phyloP scores from a whole-genome alignment of 306 rosid genomes.

The Begonia loranthoides region DNA sequence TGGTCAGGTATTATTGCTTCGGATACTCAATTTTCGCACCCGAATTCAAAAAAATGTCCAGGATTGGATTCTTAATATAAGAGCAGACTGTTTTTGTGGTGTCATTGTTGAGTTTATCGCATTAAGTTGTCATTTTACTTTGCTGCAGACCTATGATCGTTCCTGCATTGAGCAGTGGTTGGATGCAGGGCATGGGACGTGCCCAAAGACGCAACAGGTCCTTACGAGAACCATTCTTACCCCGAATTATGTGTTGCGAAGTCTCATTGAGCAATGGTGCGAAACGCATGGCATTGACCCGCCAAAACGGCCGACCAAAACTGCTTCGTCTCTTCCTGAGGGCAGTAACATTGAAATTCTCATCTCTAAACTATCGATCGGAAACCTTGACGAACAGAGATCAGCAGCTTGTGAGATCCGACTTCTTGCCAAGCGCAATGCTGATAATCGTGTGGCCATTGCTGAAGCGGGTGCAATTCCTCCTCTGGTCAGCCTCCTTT shows the following conservation, averaged over 20 bases:
- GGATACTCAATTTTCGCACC: too few relatives aligned
- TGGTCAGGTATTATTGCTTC: constrained; percentile 57
- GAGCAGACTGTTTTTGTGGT: too few relatives aligned
- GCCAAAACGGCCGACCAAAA: constrained; percentile 64
- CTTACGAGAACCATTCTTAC: constrained; percentile 68
- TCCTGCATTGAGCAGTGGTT: constrained; percentile 84
- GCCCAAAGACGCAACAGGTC: constrained; percentile 81
- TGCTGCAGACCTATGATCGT: constrained; percentile 84
- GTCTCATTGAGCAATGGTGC: constrained; percentile 93
- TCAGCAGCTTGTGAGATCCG: constrained; percentile 93
- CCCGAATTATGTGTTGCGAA: constrained; percentile 78
- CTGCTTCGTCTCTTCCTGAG: constrained; percentile 67
- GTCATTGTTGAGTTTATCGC: too few relatives aligned
- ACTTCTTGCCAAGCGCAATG: constrained; percentile 91
- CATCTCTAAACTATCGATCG: constrained; percentile 49
- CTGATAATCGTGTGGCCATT: constrained; percentile 88
- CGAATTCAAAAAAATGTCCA: too few relatives aligned
- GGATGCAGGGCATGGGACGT: constrained; percentile 68
- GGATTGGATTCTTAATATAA: too few relatives aligned
- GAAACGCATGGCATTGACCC: constrained; percentile 84
- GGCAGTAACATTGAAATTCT: constrained; percentile 51
- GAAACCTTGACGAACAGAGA: constrained; percentile 59
- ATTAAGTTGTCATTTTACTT: too few relatives aligned
- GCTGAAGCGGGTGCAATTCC: constrained; percentile 98
- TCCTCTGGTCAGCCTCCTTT: constrained; percentile 63